phyloP scores from a whole-genome alignment of 2,329 filamentous ascomycete species.

The Metarhizium anisopliae region DNA sequence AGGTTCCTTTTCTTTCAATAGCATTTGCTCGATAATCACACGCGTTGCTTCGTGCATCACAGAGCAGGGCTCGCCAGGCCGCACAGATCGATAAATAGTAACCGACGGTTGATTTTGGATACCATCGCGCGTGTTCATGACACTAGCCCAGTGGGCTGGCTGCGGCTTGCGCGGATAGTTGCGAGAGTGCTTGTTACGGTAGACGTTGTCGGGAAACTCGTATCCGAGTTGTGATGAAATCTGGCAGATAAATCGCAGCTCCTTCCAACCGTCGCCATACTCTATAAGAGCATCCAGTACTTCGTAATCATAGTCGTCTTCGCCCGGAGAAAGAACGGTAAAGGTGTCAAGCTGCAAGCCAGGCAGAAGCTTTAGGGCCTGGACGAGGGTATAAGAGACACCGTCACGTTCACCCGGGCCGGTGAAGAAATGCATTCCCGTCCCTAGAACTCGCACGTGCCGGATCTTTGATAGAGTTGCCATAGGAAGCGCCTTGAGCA shows the following conservation, averaged over 20 bases:
- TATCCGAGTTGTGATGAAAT: conserved; percentile 2
- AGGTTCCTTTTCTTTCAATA: too few relatives aligned
- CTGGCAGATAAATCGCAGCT: conserved; percentile 7
- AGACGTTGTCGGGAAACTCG: background rate
- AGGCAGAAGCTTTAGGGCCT: conserved; percentile 3
- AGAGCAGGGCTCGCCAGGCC: background rate
- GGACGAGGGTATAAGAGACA: background rate
- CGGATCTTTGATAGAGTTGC: conserved; percentile 4
- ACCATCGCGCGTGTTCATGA: conserved; percentile 4
- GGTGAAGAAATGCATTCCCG: background rate
- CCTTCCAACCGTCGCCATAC: conserved; percentile 7
- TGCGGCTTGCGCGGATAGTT: conserved; percentile 7
- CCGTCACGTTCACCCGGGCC: background rate
- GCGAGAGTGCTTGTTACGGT: background rate
- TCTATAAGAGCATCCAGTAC: conserved; percentile 3
- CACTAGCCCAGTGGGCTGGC: conserved; percentile 3
- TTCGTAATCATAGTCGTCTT: background rate
- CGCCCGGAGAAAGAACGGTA: background rate
- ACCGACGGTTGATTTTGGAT: conserved; percentile 2
- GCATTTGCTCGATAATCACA: too few relatives aligned
- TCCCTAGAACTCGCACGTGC: background rate
- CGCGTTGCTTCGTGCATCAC: background rate
- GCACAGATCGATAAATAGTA: conserved; percentile 5
- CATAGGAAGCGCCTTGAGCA: background rate
- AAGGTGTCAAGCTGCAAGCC: conserved; percentile 7